Conservation (phyloP, 371 early-diverging fungal species). For the Rhizopus stolonifer region DNA sequence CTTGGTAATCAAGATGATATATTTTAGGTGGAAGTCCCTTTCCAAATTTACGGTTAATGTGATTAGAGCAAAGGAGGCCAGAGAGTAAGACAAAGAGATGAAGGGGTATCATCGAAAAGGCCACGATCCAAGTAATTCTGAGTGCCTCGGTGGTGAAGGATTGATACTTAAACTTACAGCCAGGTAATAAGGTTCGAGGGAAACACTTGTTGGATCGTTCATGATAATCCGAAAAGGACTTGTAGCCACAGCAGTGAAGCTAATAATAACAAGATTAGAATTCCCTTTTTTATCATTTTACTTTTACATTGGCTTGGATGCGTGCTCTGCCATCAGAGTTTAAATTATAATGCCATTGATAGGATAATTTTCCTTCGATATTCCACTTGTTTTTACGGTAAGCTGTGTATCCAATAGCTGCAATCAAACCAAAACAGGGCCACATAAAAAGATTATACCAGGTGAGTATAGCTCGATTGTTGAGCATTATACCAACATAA, state of each 20-base stretch:
- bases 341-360: slow-evolving; percentile 50
- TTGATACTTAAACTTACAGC: slow-evolving; percentile 52
- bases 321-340: slow-evolving; percentile 37
- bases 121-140: slow-evolving; percentile 43
- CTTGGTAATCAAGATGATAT: slow-evolving; percentile 49
- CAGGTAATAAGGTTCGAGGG: slow-evolving; percentile 55
- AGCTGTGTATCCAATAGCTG: slow-evolving; percentile 54
- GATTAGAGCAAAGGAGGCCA: slow-evolving; percentile 57
- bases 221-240: slow-evolving; percentile 52
- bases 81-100: slow-evolving; percentile 52
- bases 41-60: slow-evolving; percentile 54
- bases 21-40: slow-evolving; percentile 52
- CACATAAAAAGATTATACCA: slow-evolving; percentile 55
- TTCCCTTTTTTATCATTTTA: neutral
- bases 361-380: slow-evolving; percentile 45
- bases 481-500: slow-evolving; percentile 55
- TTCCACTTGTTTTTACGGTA: slow-evolving; percentile 54
- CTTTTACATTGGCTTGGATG: slow-evolving; percentile 44
- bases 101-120: slow-evolving; percentile 48
- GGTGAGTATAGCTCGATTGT: slow-evolving; percentile 47
- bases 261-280: slow-evolving; percentile 8
- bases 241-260: slow-evolving; percentile 63
- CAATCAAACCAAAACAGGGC: slow-evolving; percentile 56
- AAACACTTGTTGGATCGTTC: slow-evolving; percentile 59
- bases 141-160: slow-evolving; percentile 45